Evolutionary conservation across 129 eudicot species (phyloP).

Genomic region (Artemisia argyi): DNA sequence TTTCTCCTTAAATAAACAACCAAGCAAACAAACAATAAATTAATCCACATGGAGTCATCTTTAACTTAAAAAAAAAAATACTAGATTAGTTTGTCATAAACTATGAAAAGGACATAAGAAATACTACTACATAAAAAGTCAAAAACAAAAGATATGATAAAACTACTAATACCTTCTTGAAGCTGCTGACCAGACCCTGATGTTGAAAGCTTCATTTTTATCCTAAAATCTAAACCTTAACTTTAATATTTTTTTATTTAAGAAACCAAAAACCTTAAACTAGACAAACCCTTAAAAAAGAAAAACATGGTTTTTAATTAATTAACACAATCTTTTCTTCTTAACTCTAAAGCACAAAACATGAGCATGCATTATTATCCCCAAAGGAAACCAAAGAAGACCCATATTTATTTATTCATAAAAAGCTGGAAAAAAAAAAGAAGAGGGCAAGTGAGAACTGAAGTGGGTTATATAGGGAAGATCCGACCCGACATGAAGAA

Average conservation of each 20-base stretch:
- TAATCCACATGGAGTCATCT: neutral
- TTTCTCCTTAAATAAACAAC: constrained; percentile 62
- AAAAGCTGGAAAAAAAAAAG: constrained; percentile 14
- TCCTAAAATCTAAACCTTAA: constrained; percentile 15
- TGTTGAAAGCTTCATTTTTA: constrained; percentile 97
- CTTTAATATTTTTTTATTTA: neutral
- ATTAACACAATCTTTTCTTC: constrained; percentile 21
- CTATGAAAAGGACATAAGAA: constrained; percentile 17
- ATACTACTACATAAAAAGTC: neutral
- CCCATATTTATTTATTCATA: neutral
- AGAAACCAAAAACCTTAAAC: neutral
- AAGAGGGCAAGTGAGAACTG: constrained; percentile 19
- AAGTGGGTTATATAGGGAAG: constrained; percentile 26
- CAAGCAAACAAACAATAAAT: constrained; percentile 27
- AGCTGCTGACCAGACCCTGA: constrained; percentile 96
- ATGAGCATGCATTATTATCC: constrained; percentile 24
- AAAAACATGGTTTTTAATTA: neutral
- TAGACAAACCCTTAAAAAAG: constrained; percentile 8
- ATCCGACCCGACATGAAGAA: constrained; percentile 15
- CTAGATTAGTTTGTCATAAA: neutral
- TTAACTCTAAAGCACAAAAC: constrained; percentile 14
- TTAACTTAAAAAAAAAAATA: too few relatives aligned
- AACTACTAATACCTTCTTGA: constrained; percentile 66
- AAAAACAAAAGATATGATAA: constrained; percentile 13
- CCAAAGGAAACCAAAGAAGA: neutral